phyloP scores from a whole-genome alignment of 2,329 filamentous ascomycete species.

The Colletotrichum abscissum region DNA sequence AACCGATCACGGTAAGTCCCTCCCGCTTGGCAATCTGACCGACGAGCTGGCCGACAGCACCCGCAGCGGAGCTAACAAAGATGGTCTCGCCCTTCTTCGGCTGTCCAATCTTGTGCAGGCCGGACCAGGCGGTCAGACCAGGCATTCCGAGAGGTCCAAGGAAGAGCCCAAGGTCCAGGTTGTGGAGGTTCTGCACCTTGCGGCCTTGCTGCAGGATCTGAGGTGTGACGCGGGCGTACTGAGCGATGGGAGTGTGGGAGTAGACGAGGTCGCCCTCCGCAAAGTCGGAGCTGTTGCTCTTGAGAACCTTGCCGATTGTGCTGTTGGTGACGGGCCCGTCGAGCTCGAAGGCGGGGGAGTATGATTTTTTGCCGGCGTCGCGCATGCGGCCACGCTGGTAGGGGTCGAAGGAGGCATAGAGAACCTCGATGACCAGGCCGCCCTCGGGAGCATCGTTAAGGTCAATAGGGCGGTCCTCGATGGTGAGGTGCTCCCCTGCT shows the following conservation, averaged over 20 bases:
- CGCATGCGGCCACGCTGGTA: conserved; percentile 88
- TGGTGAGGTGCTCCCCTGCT: conserved; percentile 75
- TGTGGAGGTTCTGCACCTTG: conserved; percentile 73
- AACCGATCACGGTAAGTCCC: conserved; percentile 84
- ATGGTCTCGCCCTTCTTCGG: conserved; percentile 79
- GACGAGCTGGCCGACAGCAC: conserved; percentile 87
- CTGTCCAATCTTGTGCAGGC: conserved; percentile 72
- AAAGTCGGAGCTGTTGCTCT: conserved; percentile 69
- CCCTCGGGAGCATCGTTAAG: conserved; percentile 69
- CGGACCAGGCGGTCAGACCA: conserved; percentile 77
- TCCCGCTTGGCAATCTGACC: conserved; percentile 87
- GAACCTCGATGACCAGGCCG: conserved; percentile 75
- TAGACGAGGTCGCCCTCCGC: conserved; percentile 61
- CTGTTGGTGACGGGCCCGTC: conserved; percentile 73
- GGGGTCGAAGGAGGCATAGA: conserved; percentile 83
- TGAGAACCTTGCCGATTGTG: conserved; percentile 75
- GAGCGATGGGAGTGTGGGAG: conserved; percentile 66
- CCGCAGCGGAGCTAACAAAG: conserved; percentile 82
- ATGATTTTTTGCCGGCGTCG: conserved; percentile 70
- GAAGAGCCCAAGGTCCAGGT: conserved; percentile 74
- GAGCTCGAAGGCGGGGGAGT: conserved; percentile 71
- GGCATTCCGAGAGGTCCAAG: conserved; percentile 74
- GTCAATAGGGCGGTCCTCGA: conserved; percentile 77
- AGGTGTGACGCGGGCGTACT: conserved; percentile 62
- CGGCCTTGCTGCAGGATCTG: conserved; percentile 8